Percentiles rank a stretch among this genome's conserved stretches.
phyloP scores from a whole-genome alignment of 805 yeast genomes.

The Yarrowia osloensis region DNA sequence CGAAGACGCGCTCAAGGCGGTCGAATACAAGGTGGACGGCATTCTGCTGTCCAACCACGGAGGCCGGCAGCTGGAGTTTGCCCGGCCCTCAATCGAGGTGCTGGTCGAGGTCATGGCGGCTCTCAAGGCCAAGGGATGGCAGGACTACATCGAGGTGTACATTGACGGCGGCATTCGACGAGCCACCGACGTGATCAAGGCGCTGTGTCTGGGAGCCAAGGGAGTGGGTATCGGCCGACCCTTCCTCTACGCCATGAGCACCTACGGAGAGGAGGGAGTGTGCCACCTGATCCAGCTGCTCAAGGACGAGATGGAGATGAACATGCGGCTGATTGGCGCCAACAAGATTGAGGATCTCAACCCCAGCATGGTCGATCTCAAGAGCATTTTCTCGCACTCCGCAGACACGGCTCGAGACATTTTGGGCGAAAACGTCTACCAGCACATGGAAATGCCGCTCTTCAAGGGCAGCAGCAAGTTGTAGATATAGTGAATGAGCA shows the following conservation, averaged over 20 bases:
- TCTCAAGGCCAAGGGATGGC: conserved; percentile 43
- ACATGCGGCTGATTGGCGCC: conserved; percentile 79
- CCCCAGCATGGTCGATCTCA: conserved; percentile 60
- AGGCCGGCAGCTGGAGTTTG: conserved; percentile 81
- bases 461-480: conserved; percentile 44
- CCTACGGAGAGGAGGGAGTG: conserved; percentile 78
- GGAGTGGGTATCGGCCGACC: conserved; percentile 79
- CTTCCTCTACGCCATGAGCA: conserved; percentile 72
- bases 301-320: conserved; percentile 69
- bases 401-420: conserved; percentile 54
- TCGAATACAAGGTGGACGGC: conserved; percentile 70
- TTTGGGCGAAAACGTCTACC: conserved; percentile 58
- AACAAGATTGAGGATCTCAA: conserved; percentile 59
- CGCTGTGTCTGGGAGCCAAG: conserved; percentile 73
- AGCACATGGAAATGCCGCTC: conserved; percentile 54
- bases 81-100: conserved; percentile 72
- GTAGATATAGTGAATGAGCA: neutral
- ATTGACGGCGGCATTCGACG: conserved; percentile 79
- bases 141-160: conserved; percentile 59
- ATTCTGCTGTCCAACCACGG: conserved; percentile 89
- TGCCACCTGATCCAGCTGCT: conserved; percentile 63
- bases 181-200: conserved; percentile 76
- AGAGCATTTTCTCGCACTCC: conserved; percentile 47
- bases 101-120: conserved; percentile 72
- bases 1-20: conserved; percentile 75